phyloP scores from a whole-genome alignment of 805 yeast species.

The Starmerella cellae region DNA sequence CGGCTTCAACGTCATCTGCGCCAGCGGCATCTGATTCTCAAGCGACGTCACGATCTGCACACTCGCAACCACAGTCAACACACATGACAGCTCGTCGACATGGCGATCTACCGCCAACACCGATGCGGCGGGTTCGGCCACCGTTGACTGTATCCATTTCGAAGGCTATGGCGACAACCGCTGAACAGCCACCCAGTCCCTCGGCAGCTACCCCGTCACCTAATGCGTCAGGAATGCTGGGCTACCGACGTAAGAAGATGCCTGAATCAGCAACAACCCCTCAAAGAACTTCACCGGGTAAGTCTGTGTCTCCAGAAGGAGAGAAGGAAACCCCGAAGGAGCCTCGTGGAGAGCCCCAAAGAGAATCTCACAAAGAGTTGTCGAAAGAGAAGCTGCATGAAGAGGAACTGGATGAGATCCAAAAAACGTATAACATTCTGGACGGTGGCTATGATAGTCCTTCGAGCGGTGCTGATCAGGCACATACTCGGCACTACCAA shows the following conservation, averaged over 20 bases:
- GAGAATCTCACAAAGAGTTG: too few relatives aligned
- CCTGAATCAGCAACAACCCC: neutral
- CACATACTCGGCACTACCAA: too few relatives aligned
- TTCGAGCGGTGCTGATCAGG: too few relatives aligned
- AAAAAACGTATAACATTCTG: neutral
- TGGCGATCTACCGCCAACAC: neutral
- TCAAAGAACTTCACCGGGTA: neutral
- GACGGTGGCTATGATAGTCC: too few relatives aligned
- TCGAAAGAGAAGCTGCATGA: neutral
- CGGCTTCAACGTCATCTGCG: neutral
- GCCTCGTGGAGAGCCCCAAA: too few relatives aligned
- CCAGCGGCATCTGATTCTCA: neutral
- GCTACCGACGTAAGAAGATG: constrained; percentile 14
- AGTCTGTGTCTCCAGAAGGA: too few relatives aligned
- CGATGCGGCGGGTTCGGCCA: neutral
- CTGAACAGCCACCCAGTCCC: constrained; percentile 19
- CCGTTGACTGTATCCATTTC: constrained; percentile 12
- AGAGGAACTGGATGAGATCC: constrained; percentile 6
- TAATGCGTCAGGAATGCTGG: constrained; percentile 17
- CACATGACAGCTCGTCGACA: neutral
- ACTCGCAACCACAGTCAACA: neutral
- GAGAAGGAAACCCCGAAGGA: too few relatives aligned
- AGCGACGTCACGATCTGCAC: neutral
- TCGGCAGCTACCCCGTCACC: constrained; percentile 19
- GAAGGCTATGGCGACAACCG: constrained; percentile 15